Base-by-base conservation (phyloP, 148 eudicot genomes). In the Camellia sinensis region DNA sequence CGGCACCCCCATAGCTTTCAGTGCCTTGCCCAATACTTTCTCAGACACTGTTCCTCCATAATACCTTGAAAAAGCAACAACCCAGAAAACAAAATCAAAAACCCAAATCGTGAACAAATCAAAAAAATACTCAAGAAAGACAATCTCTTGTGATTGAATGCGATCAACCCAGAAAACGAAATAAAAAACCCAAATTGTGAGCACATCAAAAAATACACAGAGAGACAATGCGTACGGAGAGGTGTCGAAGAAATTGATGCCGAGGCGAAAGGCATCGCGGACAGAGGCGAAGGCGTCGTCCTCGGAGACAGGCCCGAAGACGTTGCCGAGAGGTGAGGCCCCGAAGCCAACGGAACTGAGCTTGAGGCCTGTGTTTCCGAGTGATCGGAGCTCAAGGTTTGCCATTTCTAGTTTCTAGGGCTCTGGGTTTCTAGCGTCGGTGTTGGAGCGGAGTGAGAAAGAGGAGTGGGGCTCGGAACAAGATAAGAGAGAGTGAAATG, bases 11-110 rank as follows among this genome's bases (percentile, higher is more conserved):
- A 91, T 81, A 72, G 98, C 98, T 81, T 92, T 97, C 84, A 97
- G 81, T 56, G 89, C 87, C 84, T 87, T 92, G 8, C 99, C 99
- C 68, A 97, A 87, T 65, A 92, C 88, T 77, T 82, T 94, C 84
- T 97, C 99, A 0, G 99, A 97, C 88, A 97, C 83, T 52, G 99
- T 97, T 61, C 92, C 93, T 69, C 99, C 99, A 85, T 97, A 97
- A 78, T 82, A 97, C 91, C 99, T 97, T 73, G 69, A 79, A 75
- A 41, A 8, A 53, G 43, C 40, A 67, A 71, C 10, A 43, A 72
- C 67, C 45, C 59, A 70, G 72, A 72, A 70, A 40, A 43, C 57
- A 79, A n/a, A 53, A 79, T 37, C 18, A 66, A 76, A 18, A 64
- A 46, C 19, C 45, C 69, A 61, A 63, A 43, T 29, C 46, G 48